Evolutionary conservation across 176 grass and related monocot genomes (phyloP).

Genomic region (Eragrostis nindensis): DNA sequence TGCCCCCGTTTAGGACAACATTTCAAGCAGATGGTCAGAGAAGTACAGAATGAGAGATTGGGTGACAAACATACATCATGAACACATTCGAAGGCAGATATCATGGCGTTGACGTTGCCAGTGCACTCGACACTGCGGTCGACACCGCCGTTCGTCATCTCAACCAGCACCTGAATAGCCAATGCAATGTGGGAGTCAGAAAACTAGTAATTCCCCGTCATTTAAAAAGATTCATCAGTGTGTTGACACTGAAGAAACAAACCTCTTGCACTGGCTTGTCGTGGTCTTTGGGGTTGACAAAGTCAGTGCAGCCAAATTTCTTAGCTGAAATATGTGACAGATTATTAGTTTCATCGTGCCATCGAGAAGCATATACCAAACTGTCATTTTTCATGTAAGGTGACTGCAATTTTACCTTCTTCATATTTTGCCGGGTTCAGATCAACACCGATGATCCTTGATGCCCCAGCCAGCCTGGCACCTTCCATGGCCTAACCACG

Average conservation of each 20-base stretch:
- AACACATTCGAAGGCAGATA: slow-evolving; percentile 81
- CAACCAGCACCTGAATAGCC: slow-evolving; percentile 61
- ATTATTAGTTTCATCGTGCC: background rate
- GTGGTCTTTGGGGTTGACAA: slow-evolving; percentile 80
- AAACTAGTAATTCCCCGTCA: background rate
- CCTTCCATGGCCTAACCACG: slow-evolving; percentile 80
- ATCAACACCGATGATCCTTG: slow-evolving; percentile 90
- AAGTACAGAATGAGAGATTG: background rate
- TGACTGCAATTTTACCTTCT: slow-evolving; percentile 40
- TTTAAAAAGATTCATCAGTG: background rate
- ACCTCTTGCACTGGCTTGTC: slow-evolving; percentile 83
- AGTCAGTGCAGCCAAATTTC: slow-evolving; percentile 86
- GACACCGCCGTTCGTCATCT: slow-evolving; percentile 87
- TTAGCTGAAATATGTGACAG: slow-evolving; percentile 52
- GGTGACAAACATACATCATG: slow-evolving; percentile 57
- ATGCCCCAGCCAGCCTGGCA: slow-evolving; percentile 71
- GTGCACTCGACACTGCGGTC: slow-evolving; percentile 80
- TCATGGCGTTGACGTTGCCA: slow-evolving; percentile 82
- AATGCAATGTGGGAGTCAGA: background rate
- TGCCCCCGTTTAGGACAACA: background rate
- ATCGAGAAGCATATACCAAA: background rate
- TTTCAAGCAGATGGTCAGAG: background rate
- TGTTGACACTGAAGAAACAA: background rate
- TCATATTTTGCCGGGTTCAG: slow-evolving; percentile 77
- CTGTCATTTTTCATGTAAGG: background rate